Base-by-base conservation (phyloP, 2,329 filamentous ascomycete species). In the Arthrobotrys conoides region DNA sequence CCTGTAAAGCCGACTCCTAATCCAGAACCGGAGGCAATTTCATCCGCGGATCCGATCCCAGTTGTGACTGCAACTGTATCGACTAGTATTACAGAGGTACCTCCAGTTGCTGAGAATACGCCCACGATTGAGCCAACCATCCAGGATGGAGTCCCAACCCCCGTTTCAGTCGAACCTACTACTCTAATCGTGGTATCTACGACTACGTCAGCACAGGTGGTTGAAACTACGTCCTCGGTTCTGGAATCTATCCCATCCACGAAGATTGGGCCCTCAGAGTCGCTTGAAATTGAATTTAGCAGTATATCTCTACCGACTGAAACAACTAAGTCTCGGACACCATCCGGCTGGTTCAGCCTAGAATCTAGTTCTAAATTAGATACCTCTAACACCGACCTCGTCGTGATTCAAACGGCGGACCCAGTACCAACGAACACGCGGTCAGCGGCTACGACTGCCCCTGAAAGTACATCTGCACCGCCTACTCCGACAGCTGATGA, bases 371-470 rank as follows among this genome's bases (percentile, higher is more conserved):
- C 44, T 22, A 9, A 59, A 14, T 46, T 44, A 12, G 24, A 63
- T 4, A 55, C 44, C 14, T 12, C 59, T 6, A 64, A 22, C 14
- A 55, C 68, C 36, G 48, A 66, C 6, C 9, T 41, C 8, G 44
- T 69, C 20, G 44, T 69, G 6, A 72, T 78, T 36, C 68, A 78
- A 33, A 78, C 75, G 0, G 55, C 64, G 20, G 67, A 78, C 27
- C 63, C 75, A n/a, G 46, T 9, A 5, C 27, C 75, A 4, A 63
- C 9, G n/a, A 53, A 33, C 4, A 22, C 49, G 16, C 24, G 51
- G 16, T 12, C 36, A 22, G 16, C 46, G 14, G 57, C 33, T 18
- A 76, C 65, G 0, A 63, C 64, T 20, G 22, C 71, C 8, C 68
- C 63, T n/a, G 44, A 53, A 24, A 41, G 30, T 10, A 78, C 51